Evolutionary conservation across 2,329 filamentous ascomycete genomes (phyloP).

Genomic region (Alternaria sp.): DNA sequence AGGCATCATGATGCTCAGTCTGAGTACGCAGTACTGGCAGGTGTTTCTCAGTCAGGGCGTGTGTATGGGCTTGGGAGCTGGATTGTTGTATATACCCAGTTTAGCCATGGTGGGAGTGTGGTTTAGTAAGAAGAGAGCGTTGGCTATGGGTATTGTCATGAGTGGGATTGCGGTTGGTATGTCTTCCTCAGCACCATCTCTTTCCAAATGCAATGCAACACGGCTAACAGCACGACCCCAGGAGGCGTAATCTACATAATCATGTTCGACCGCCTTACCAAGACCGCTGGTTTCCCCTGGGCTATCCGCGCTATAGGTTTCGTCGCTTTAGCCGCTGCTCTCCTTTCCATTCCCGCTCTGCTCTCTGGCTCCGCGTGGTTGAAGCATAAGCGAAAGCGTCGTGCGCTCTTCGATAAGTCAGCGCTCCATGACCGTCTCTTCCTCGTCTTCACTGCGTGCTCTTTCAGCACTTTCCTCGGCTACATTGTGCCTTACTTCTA

Average conservation of each 20-base stretch:
- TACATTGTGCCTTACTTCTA: slow-evolving; percentile 50
- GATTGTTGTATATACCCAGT: slow-evolving; percentile 46
- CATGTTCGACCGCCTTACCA: slow-evolving; percentile 42
- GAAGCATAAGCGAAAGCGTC: slow-evolving; percentile 36
- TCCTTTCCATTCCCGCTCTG: slow-evolving; percentile 44
- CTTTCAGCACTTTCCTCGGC: slow-evolving; percentile 45
- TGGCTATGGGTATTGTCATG: slow-evolving; percentile 47
- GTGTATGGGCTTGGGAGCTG: slow-evolving; percentile 52
- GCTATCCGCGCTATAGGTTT: slow-evolving; percentile 46
- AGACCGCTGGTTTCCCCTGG: slow-evolving; percentile 42
- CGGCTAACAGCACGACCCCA: slow-evolving; percentile 19
- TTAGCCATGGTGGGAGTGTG: slow-evolving; percentile 46
- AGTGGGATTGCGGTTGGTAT: slow-evolving; percentile 47
- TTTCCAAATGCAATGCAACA: background rate
- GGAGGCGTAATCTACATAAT: slow-evolving; percentile 47
- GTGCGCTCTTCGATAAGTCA: slow-evolving; percentile 41
- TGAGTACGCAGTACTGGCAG: slow-evolving; percentile 62
- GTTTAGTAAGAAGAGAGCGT: slow-evolving; percentile 41
- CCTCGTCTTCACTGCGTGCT: slow-evolving; percentile 43
- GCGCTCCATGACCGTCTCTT: slow-evolving; percentile 44
- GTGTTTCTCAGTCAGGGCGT: slow-evolving; percentile 62
- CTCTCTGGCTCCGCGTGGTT: slow-evolving; percentile 39
- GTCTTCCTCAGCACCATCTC: slow-evolving; percentile 1
- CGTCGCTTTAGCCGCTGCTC: slow-evolving; percentile 37
- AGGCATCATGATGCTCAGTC: slow-evolving; percentile 67